phyloP scores from a whole-genome alignment of 768 basidiomycete species.

The Trametes elegans region DNA sequence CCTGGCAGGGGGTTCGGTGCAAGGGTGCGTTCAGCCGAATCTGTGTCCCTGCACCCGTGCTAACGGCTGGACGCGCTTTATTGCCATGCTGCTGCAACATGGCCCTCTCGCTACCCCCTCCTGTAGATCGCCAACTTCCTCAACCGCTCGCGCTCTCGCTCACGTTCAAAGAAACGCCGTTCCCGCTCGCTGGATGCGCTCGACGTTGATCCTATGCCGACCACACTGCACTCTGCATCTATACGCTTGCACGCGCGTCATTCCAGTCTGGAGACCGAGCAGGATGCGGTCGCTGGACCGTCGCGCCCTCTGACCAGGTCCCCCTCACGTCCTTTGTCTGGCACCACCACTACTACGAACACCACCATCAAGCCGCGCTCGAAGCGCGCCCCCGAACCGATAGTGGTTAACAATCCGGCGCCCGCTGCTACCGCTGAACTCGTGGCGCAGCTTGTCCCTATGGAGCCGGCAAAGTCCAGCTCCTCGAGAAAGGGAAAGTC shows the following conservation, averaged over 20 bases:
- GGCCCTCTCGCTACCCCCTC: constrained; percentile 6
- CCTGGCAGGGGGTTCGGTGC: constrained; percentile 27
- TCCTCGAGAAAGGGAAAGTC: constrained; percentile 25
- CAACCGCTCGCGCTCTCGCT: constrained; percentile 53
- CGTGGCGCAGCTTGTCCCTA: constrained; percentile 22
- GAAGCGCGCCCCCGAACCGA: constrained; percentile 17
- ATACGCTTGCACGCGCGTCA: constrained; percentile 25
- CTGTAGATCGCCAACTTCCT: constrained; percentile 60
- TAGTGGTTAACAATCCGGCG: neutral
- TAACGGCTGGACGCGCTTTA: neutral
- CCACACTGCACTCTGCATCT: constrained; percentile 19
- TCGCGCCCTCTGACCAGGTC: constrained; percentile 48
- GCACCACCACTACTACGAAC: constrained; percentile 61
- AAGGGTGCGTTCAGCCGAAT: constrained; percentile 23
- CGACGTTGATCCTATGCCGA: constrained; percentile 24
- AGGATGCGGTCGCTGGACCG: constrained; percentile 21
- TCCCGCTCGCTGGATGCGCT: constrained; percentile 28
- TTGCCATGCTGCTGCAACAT: constrained; percentile 11
- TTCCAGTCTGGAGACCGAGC: constrained; percentile 23
- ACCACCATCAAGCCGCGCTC: constrained; percentile 52
- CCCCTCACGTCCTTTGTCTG: constrained; percentile 62
- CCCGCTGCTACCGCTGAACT: constrained; percentile 19
- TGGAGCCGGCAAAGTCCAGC: constrained; percentile 16
- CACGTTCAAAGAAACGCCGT: constrained; percentile 38
- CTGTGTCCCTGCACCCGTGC: constrained; percentile 1